Evolutionary conservation across 352 stramenopile genomes (phyloP), one percentile per base, ranked within the genome.

Genomic region (Phytophthora multivora): DNA sequence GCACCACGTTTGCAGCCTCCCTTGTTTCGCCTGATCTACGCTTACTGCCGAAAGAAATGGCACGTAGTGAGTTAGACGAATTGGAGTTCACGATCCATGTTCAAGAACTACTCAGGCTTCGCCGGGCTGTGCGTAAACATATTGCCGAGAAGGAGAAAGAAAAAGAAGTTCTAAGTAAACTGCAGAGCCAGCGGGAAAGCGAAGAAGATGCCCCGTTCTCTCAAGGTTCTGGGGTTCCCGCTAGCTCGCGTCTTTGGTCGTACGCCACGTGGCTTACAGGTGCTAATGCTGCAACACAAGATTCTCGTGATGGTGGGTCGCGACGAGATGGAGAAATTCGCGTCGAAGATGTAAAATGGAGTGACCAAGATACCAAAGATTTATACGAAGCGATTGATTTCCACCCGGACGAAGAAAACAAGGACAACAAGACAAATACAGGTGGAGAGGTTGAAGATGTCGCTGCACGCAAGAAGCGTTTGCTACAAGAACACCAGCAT

Each of bases 331-430:
- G 60, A 46, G 48, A 53, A 5, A 16, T 77, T 7, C 46, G 61
- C 31, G 62, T 72, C 28, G 72, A 83, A 40, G 82, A 91, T 31
- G 73, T 92, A 3, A 77, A 83, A 53, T 94, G 85, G 85, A 94
- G 81, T 55, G 83, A 95, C n/a, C 76, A 93, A 59, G 87, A 95
- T 47, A 91, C 80, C 6, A 88, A 91, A 47, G 73, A 85, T 30
- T 55, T 95, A 3, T 95, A 90, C 31, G 79, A 88, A 16, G 85
- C 85, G 7, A 95, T 95, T 42, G 75, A 95, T 59, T 95, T 90
- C 38, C 71, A 92, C 55, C 87, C 87, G 1, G 69, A 79, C 2
- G 43, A 83, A 62, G 47, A 61, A 31, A 63, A 55, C 21, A 66
- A 73, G 6, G 58, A 69, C 6, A 64, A 10, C 35, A 38, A 9